Conservation (phyloP, 371 early-diverging fungal genomes). For the Mortierella sp. region DNA sequence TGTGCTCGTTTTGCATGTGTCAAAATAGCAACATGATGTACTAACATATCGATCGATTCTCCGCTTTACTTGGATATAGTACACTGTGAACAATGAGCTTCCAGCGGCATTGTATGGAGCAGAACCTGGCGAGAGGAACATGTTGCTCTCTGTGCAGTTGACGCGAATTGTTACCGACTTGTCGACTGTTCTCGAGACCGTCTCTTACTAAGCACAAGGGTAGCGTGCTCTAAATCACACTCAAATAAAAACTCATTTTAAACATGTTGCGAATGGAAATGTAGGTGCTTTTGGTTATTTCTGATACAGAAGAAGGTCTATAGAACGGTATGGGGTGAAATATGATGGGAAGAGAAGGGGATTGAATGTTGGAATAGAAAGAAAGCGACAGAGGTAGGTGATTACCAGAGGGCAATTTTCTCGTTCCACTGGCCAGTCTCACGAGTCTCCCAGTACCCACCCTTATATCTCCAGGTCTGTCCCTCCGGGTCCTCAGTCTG, state of each 20-base stretch:
- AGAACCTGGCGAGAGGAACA: constrained; percentile 36
- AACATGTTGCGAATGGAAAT: neutral
- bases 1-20: neutral
- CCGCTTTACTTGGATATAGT: constrained; percentile 10
- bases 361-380: neutral
- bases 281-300: too few species aligned
- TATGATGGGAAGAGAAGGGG: neutral
- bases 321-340: neutral
- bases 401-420: constrained; percentile 46
- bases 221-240: too few species aligned
- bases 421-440: constrained; percentile 61
- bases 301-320: too few species aligned
- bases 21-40: too few species aligned
- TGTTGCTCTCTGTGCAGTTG: constrained; percentile 32
- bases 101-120: constrained; percentile 29
- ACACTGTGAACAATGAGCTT: constrained; percentile 30
- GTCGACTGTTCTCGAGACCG: constrained; percentile 25
- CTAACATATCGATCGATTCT: neutral
- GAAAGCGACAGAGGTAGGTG: neutral
- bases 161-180: constrained; percentile 27
- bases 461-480: constrained; percentile 80
- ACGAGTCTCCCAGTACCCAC: constrained; percentile 86
- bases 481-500: constrained; percentile 63
- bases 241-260: neutral
- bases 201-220: constrained; percentile 6